These are phyloP conservation scores for Colletotrichum sp. DNA, from an alignment of 2,329 filamentous ascomycete species.

Conservation along the genomic window DNA sequence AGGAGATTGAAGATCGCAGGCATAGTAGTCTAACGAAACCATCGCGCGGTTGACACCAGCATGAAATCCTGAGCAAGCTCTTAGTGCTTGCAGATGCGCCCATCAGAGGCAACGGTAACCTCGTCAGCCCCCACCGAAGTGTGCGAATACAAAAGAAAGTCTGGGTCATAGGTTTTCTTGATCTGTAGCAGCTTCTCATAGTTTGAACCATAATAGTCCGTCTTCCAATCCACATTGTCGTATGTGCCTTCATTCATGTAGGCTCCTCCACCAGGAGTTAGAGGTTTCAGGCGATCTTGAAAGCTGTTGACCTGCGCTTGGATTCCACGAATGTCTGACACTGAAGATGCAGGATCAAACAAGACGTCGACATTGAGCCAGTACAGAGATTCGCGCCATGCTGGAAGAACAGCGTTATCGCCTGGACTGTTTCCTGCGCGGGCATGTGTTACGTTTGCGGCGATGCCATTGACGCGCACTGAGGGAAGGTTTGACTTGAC, in stretches of 20 bases:
- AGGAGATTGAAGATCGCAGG: not conserved
- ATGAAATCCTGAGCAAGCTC: not conserved
- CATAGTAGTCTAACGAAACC: not conserved
- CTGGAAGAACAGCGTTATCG: constrained; percentile 21
- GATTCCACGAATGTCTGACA: not conserved
- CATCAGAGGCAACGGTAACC: not conserved
- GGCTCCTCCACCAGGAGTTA: not conserved
- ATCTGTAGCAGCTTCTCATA: constrained; percentile 44
- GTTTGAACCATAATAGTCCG: constrained; percentile 28
- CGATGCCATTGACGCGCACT: not conserved
- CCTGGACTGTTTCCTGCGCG: constrained; percentile 1
- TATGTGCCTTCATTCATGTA: not conserved
- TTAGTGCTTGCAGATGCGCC: not conserved
- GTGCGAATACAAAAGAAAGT: constrained; percentile 46
- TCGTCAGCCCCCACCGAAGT: not conserved
- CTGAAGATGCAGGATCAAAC: not conserved
- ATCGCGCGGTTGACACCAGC: not conserved
- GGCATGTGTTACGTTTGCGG: constrained; percentile 9
- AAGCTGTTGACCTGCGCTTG: not conserved
- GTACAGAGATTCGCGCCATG: constrained; percentile 45
- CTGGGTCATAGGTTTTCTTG: constrained; percentile 56
- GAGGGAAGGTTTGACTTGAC: not conserved
- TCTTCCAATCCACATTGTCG: not conserved
- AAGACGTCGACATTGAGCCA: not conserved
- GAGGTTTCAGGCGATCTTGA: not conserved